These are phyloP conservation scores for Lactuca saligna DNA, from an alignment of 129 eudicot genomes.

Conservation along the genomic window DNA sequence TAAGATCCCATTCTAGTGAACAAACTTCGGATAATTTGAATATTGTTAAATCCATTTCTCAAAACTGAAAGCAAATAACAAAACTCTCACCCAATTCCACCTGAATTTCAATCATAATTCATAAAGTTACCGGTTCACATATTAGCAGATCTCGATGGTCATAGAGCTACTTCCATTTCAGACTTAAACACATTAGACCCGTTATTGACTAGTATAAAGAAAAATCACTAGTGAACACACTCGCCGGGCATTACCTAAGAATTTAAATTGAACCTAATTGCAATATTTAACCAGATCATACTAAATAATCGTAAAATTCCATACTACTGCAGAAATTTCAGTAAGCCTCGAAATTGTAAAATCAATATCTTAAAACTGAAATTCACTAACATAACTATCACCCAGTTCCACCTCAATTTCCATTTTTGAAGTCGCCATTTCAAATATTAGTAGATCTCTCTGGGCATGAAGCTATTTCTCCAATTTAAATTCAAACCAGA, in stretches of 20 bases:
- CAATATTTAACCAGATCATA: constrained; percentile 11
- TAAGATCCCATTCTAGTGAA: neutral
- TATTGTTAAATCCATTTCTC: neutral
- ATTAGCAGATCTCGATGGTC: constrained; percentile 9
- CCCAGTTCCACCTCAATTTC: constrained; percentile 8
- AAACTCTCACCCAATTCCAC: constrained; percentile 19
- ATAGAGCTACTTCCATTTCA: constrained; percentile 17
- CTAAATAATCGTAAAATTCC: constrained; percentile 1
- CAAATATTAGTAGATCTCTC: neutral
- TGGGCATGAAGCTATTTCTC: neutral
- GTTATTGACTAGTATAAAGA: neutral
- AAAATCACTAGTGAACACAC: neutral
- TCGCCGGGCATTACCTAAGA: neutral
- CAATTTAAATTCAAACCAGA: constrained; percentile 8
- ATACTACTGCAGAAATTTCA: neutral
- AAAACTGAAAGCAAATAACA: constrained; percentile 11
- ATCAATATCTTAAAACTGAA: constrained; percentile 4
- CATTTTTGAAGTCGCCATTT: neutral
- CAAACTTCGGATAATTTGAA: neutral
- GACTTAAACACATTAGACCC: neutral
- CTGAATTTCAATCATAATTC: neutral
- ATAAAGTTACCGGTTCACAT: neutral
- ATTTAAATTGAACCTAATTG: neutral
- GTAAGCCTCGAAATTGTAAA: neutral
- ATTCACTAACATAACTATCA: neutral